Percentiles rank a stretch among this genome's conserved stretches.
Conservation (phyloP, 257 asterid species). For the Datura wrightii region DNA sequence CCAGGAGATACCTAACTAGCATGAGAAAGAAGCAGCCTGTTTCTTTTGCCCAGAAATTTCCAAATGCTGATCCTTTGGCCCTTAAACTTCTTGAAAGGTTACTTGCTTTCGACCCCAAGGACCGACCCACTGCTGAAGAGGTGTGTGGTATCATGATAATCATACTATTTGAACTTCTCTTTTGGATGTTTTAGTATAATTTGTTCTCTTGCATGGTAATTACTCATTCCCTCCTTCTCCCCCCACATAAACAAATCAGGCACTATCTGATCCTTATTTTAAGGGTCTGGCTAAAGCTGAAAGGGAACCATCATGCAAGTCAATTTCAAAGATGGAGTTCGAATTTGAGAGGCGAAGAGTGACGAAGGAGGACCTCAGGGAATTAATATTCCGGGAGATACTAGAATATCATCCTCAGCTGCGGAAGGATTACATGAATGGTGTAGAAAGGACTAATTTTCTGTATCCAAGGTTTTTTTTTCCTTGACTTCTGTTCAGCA, state of each 20-base stretch:
- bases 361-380: conserved; percentile 78
- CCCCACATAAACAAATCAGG: conserved; percentile 47
- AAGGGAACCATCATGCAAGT: conserved; percentile 84
- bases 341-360: conserved; percentile 90
- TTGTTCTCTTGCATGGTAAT: conserved; percentile 9
- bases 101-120: conserved; percentile 90
- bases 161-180: conserved; percentile 19
- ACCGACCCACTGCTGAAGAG: conserved; percentile 90
- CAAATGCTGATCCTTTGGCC: conserved; percentile 81
- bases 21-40: conserved; percentile 85
- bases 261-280: conserved; percentile 84
- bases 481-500: conserved; percentile 1
- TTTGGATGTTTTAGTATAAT: conserved; percentile 24
- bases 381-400: conserved; percentile 79
- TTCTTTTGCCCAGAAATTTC: conserved; percentile 72
- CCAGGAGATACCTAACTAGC: conserved; percentile 77
- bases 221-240: neutral
- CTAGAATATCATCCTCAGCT: conserved; percentile 90
- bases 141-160: conserved; percentile 43
- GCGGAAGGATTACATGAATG: conserved; percentile 73
- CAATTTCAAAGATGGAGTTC: conserved; percentile 79
- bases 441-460: conserved; percentile 69
- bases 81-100: conserved; percentile 71
- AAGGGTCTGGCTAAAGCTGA: conserved; percentile 75
- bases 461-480: conserved; percentile 74